Base-by-base conservation (phyloP, 108 stramenopile genomes). In the Conticribra guillardii region DNA sequence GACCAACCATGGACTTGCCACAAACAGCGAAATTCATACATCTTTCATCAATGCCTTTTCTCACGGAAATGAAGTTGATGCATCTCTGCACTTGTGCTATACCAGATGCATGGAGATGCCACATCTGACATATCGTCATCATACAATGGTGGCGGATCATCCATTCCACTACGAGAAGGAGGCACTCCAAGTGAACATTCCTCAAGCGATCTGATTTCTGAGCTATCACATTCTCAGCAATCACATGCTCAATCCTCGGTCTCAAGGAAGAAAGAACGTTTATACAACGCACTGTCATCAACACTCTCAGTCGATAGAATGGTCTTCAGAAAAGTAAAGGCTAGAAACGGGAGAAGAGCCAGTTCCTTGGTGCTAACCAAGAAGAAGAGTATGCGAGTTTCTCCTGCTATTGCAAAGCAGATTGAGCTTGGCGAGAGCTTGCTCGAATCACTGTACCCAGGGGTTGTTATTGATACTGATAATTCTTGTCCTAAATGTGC, bases 401-500 rank as follows among this genome's bases (percentile, higher is more conserved):
- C 31, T 16, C 74, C 83, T 55, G 77, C 76, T 15, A 64, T 95
- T 26, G 48, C 54, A 26, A 80, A 79, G 30, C 90, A 95, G 49
- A 66, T 87, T 29, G 75, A 68, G 5, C 54, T 95, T 31, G 89
- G 89, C 4, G 83, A 89, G 51, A 89, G 79, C 56, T 70, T 95
- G 47, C 64, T 95, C 5, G 86, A 90, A 27, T 62, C 74, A 18
- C 63, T 92, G 9, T 90, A 89, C 59, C 88, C 87, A 53, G 78
- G 80, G 30, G 65, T 95, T 17, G 30, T 27, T 0, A 89, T 95
- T 24, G 89, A 95, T 54, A 85, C 73, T 17, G 66, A 75, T 17
- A 80, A 90, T 64, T 54, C 61, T 2, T 95, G 93, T 74, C 90
- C 89, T 5, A 77, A 74, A 32, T 95, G 93, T 62, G 82, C 86